Evolutionary conservation across 305 asterid genomes (phyloP).

Genomic region (Solanum chacoense): DNA sequence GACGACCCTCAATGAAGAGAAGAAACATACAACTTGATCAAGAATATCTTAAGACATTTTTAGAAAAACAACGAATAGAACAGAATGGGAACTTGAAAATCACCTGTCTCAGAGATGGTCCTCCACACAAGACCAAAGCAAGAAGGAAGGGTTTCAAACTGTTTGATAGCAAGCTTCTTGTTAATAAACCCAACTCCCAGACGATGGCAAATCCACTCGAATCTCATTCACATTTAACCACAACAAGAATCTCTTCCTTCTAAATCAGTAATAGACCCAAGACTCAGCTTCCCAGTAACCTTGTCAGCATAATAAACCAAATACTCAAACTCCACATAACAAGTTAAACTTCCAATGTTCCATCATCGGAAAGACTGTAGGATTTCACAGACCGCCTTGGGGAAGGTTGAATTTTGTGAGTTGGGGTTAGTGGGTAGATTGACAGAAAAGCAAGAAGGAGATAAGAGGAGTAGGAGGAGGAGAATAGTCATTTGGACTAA

Average conservation of each 20-base stretch:
- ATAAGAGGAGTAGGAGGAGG: constrained; percentile 15
- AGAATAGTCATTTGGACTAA: not conserved
- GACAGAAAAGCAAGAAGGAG: not conserved
- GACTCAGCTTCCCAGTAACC: constrained; percentile 52
- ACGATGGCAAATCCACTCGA: constrained; percentile 79
- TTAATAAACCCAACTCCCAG: constrained; percentile 61
- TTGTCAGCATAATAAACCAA: constrained; percentile 56
- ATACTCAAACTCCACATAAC: constrained; percentile 76
- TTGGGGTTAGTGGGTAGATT: constrained; percentile 9
- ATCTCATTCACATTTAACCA: constrained; percentile 86
- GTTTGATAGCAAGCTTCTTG: constrained; percentile 67
- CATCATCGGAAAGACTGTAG: constrained; percentile 57
- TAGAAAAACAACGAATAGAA: not conserved
- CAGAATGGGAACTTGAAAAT: not conserved
- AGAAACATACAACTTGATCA: not conserved
- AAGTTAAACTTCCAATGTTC: constrained; percentile 49
- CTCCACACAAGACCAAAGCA: constrained; percentile 26
- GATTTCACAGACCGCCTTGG: constrained; percentile 55
- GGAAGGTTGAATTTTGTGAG: constrained; percentile 61
- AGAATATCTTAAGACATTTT: not conserved
- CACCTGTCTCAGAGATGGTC: constrained; percentile 17
- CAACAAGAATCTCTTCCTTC: constrained; percentile 53
- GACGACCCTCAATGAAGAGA: not conserved
- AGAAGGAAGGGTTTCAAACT: constrained; percentile 63
- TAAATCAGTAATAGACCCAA: constrained; percentile 58